Evolutionary conservation across 2,329 filamentous ascomycete species (phyloP), one percentile per base, ranked within the genome.

Genomic region (Pestalotiopsis sp.): DNA sequence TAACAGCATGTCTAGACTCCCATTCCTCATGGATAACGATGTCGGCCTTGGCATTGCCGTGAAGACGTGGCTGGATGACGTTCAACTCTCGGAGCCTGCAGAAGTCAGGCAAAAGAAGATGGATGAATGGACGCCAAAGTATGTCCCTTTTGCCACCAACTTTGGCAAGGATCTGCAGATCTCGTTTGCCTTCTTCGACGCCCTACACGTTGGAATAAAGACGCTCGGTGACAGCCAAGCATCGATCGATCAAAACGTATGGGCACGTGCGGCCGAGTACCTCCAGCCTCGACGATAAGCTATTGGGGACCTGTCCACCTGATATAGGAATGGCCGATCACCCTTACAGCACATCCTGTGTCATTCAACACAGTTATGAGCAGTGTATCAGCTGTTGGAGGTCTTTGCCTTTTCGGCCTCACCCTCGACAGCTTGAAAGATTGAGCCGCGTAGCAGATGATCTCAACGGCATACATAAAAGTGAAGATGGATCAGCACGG

Each of bases 1-100:
- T 67, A 59, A 67, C 31, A 6, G 41, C 38, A 65, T 4, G 14
- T 31, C 17, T 68, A 90, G 87, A 67, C 82, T 94, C 4, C 92
- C 92, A 9, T 93, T 94, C 77, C 81, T 89, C 23, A 83, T 86
- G 20, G 90, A 93, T 71, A 90, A 91, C 12, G 92, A 95, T 75
- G 91, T 93, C 62, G 91, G 90, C 13, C 86, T 96, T 41, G 92
- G 91, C 36, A 93, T 96, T 70, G 92, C 93, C 1, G 89, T 94
- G 56, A 93, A 94, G 80, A 93, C 92, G 9, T 93, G 93, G 76
- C 86, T 94, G 25, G 92, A 94, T 73, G 92, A 94, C 69, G 83
- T 94, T 63, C 86, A 89, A 65, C 85, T 86, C 23, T 81, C 83
- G 9, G 87, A 92, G 70, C 84, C 87, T 11, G 80, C 80, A 3